A percentile compares a stretch with the other conserved stretches of the same genome.
phyloP scores from a whole-genome alignment of 2,329 filamentous ascomycete genomes.

The Cytospora leucostoma region DNA sequence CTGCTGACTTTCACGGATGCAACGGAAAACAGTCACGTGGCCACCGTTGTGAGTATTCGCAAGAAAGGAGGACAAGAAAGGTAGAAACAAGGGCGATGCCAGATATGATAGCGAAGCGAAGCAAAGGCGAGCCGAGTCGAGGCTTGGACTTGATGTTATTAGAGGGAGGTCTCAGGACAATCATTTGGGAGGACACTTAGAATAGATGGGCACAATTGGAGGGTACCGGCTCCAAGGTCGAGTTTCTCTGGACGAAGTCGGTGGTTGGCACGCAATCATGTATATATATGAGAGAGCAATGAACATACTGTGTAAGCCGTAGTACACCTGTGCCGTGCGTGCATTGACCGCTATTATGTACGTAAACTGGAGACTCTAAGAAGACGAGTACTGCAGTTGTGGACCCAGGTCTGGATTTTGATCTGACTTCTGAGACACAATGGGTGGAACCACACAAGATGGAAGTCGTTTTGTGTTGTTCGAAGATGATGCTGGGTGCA shows the following conservation, averaged over 20 bases:
- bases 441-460: background rate
- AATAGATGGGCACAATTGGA: background rate
- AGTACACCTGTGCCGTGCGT: background rate
- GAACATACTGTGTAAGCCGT: background rate
- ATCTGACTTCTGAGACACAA: background rate
- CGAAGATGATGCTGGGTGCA: background rate
- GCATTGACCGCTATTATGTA: background rate
- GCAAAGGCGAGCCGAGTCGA: background rate
- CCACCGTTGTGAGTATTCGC: background rate
- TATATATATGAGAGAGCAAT: background rate
- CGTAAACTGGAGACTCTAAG: background rate
- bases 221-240: too few relatives aligned
- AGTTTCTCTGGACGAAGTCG: background rate
- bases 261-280: background rate
- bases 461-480: background rate
- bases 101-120: background rate
- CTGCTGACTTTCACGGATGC: background rate
- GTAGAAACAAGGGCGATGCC: background rate
- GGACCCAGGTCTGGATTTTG: background rate
- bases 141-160: too few relatives aligned
- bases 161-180: background rate
- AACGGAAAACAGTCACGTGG: background rate
- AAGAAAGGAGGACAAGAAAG: background rate
- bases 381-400: background rate
- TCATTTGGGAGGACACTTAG: background rate